Conservation (phyloP, 2,329 filamentous ascomycete species). For the Talaromyces sp. region DNA sequence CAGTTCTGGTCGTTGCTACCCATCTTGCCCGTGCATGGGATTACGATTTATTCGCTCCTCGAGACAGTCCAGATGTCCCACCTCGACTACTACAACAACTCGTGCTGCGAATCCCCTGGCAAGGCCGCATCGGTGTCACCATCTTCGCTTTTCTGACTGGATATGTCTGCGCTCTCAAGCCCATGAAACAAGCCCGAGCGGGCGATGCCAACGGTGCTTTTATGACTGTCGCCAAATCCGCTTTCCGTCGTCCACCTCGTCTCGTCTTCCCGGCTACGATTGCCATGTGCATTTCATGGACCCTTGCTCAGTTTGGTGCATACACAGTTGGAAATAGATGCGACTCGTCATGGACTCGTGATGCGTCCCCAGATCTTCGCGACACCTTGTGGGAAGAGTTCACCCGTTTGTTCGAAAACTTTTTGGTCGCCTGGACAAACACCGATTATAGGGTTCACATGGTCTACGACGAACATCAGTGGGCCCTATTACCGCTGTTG, state of each 20-base stretch:
- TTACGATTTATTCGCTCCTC: constrained; percentile 52
- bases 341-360: constrained; percentile 54
- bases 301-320: constrained; percentile 49
- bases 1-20: constrained; percentile 54
- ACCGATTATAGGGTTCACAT: constrained; percentile 53
- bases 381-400: constrained; percentile 49
- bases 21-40: constrained; percentile 55
- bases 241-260: constrained; percentile 54
- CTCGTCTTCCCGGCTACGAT: constrained; percentile 54
- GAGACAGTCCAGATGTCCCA: constrained; percentile 42
- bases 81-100: constrained; percentile 53
- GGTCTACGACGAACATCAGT: constrained; percentile 56
- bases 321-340: constrained; percentile 50
- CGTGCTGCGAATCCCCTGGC: constrained; percentile 56
- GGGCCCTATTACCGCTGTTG: constrained; percentile 53
- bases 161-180: constrained; percentile 57
- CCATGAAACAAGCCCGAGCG: constrained; percentile 51
- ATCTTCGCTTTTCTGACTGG: constrained; percentile 59
- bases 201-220: constrained; percentile 48
- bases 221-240: constrained; percentile 52
- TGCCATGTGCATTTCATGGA: constrained; percentile 52
- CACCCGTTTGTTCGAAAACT: constrained; percentile 45
- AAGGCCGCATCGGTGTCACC: constrained; percentile 56
- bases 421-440: constrained; percentile 51
- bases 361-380: constrained; percentile 48